phyloP scores from a whole-genome alignment of 192 early-diverging fungal genomes.

The Backusella morwellensis region DNA sequence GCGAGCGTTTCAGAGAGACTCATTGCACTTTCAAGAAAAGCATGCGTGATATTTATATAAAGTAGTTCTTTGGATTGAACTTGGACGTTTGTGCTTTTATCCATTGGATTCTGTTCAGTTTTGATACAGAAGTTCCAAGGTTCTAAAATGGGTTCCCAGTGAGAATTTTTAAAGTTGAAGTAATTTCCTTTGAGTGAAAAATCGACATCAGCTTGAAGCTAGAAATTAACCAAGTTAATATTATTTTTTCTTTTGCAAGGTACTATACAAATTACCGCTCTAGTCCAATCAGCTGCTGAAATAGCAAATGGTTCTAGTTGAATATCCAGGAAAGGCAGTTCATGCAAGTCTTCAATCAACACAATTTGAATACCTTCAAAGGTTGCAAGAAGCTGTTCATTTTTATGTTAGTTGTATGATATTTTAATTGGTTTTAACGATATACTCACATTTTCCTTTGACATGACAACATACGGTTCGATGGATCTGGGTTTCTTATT shows the following conservation, averaged over 20 bases:
- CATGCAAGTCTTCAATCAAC: constrained; percentile 82
- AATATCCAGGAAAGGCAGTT: constrained; percentile 77
- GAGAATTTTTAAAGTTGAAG: constrained; percentile 85
- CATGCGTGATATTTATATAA: constrained; percentile 73
- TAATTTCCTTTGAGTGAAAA: constrained; percentile 67
- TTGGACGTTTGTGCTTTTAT: constrained; percentile 44
- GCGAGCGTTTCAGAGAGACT: constrained; percentile 39
- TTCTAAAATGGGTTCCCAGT: constrained; percentile 90
- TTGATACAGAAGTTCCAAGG: constrained; percentile 61
- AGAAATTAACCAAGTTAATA: background rate
- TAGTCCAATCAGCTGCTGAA: constrained; percentile 71
- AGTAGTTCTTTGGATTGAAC: constrained; percentile 60
- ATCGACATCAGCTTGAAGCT: constrained; percentile 53
- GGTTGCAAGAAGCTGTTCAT: constrained; percentile 15
- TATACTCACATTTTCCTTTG: constrained; percentile 28
- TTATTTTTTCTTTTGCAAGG: background rate
- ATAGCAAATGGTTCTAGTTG: constrained; percentile 65
- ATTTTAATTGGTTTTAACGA: background rate
- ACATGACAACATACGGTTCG: constrained; percentile 37
- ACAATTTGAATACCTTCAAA: constrained; percentile 62
- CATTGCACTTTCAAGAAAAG: constrained; percentile 49
- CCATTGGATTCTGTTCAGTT: constrained; percentile 23
- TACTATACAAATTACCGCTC: constrained; percentile 15
- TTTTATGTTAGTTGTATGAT: background rate
- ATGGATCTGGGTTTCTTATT: background rate